Evolutionary conservation across 2,329 filamentous ascomycete species (phyloP).

Genomic region (Colletotrichum chrysophilum): DNA sequence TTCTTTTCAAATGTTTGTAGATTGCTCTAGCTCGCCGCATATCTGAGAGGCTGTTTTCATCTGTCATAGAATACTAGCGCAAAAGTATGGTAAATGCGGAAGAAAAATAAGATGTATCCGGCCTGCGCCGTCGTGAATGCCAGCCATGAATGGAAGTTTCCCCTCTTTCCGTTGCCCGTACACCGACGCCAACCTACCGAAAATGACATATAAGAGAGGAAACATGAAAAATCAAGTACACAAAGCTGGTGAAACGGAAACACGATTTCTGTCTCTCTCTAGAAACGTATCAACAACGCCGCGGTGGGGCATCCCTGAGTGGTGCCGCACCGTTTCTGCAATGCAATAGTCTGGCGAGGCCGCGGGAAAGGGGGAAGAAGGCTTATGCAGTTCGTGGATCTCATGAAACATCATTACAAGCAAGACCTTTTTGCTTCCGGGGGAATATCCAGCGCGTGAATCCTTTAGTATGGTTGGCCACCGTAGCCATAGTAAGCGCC

Average conservation of each 20-base stretch:
- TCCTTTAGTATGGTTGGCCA: background rate
- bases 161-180: constrained; percentile 7
- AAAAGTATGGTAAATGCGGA: background rate
- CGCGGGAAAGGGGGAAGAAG: background rate
- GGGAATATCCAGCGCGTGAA: background rate
- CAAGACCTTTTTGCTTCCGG: background rate
- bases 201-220: background rate
- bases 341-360: constrained; percentile 2
- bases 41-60: background rate
- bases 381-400: constrained; percentile 15
- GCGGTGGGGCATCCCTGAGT: background rate
- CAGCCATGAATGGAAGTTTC: background rate
- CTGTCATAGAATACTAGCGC: background rate
- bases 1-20: background rate
- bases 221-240: background rate
- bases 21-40: constrained; percentile 1
- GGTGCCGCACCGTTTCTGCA: background rate
- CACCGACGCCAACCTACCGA: constrained; percentile 8
- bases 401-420: constrained; percentile 10
- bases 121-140: constrained; percentile 20
- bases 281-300: background rate
- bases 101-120: background rate
- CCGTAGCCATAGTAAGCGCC: constrained; percentile 11
- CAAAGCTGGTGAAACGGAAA: background rate
- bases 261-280: background rate